These are phyloP conservation scores for Thymus quinquecostatus DNA, from an alignment of 257 asterid genomes.

Conservation along the genomic window DNA sequence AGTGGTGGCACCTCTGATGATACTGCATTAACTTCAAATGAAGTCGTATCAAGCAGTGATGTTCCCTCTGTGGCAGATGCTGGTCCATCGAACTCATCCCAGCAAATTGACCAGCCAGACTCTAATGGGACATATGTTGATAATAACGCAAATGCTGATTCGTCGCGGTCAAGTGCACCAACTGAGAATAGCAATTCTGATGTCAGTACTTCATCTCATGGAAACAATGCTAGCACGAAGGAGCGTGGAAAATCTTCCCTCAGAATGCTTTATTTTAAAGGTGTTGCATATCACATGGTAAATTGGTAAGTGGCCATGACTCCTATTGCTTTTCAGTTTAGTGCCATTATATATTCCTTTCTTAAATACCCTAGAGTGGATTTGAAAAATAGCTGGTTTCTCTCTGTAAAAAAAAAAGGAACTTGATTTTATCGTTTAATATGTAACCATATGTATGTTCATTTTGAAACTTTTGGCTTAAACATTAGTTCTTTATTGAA, in stretches of 20 bases:
- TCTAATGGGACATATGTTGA: constrained; percentile 51
- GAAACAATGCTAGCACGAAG: constrained; percentile 49
- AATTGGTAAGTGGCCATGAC: constrained; percentile 75
- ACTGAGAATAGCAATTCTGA: constrained; percentile 57
- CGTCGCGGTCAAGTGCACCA: constrained; percentile 45
- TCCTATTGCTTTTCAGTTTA: constrained; percentile 20
- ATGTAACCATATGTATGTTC: background rate
- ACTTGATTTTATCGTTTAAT: background rate
- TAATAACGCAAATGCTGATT: constrained; percentile 41
- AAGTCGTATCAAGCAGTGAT: constrained; percentile 40
- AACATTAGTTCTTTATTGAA: background rate
- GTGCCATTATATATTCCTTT: constrained; percentile 21
- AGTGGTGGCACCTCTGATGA: constrained; percentile 47
- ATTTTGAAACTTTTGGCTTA: background rate
- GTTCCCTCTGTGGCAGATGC: constrained; percentile 48
- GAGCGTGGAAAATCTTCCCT: constrained; percentile 74
- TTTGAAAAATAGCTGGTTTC: background rate
- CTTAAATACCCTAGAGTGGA: constrained; percentile 1
- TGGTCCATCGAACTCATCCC: constrained; percentile 46
- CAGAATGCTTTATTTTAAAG: constrained; percentile 73
- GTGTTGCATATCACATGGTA: constrained; percentile 96
- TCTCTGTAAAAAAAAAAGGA: background rate
- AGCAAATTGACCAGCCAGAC: constrained; percentile 48
- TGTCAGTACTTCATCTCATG: constrained; percentile 64
- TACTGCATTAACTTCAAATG: constrained; percentile 44